phyloP scores from a whole-genome alignment of 2,329 filamentous ascomycete genomes.

The Allantophomopsis cytisporea region DNA sequence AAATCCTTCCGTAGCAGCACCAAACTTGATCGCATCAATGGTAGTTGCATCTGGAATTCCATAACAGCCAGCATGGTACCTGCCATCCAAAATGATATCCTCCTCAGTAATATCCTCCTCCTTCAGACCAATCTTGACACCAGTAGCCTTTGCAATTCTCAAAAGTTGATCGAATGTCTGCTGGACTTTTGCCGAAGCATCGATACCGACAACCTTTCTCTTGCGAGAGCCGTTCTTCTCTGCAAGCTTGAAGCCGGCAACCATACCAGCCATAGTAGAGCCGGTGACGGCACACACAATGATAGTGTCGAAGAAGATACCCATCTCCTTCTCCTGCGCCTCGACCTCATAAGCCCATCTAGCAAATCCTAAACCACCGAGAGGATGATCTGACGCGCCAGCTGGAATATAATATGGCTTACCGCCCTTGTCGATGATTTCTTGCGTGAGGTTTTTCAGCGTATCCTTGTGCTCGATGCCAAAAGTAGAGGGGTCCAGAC shows the following conservation, averaged over 20 bases:
- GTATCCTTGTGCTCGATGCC: conserved; percentile 57
- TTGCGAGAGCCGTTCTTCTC: conserved; percentile 31
- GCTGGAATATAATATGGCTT: conserved; percentile 62
- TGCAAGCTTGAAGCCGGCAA: conserved; percentile 57
- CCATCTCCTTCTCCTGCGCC: conserved; percentile 44
- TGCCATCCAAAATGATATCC: conserved; percentile 48
- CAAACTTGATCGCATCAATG: conserved; percentile 54
- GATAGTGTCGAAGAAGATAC: conserved; percentile 53
- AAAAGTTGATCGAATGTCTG: conserved; percentile 53
- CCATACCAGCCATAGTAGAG: conserved; percentile 57
- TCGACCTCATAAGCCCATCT: conserved; percentile 58
- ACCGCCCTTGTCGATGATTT: conserved; percentile 35
- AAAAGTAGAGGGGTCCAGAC: conserved; percentile 44
- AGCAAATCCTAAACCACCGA: conserved; percentile 58
- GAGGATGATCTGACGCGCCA: conserved; percentile 55
- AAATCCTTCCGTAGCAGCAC: conserved; percentile 54
- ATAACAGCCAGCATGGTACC: conserved; percentile 56
- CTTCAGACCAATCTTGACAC: conserved; percentile 43
- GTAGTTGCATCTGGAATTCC: conserved; percentile 54
- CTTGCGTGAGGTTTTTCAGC: conserved; percentile 35
- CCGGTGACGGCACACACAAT: conserved; percentile 61
- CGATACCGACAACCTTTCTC: conserved; percentile 51
- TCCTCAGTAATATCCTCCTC: conserved; percentile 44
- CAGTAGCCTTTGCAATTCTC: conserved; percentile 52
- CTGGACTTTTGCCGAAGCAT: conserved; percentile 44